Evolutionary conservation across 495 filamentous ascomycete species (phyloP).

Genomic region (Penicillium goetzii): DNA sequence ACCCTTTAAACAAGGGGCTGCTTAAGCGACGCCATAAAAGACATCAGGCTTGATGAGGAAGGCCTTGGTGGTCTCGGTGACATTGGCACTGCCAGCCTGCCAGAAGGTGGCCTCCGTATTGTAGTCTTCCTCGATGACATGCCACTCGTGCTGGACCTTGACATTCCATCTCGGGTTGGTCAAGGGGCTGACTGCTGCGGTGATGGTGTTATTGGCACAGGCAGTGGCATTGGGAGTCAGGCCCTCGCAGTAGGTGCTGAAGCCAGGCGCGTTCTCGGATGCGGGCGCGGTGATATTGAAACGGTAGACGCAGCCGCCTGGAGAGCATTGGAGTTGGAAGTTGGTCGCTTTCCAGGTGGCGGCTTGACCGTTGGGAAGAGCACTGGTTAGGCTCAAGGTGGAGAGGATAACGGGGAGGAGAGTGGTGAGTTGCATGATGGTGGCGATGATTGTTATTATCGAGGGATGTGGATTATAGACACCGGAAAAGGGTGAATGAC

Average conservation of each 20-base stretch:
- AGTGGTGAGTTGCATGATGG: slow-evolving; percentile 42
- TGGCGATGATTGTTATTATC: slow-evolving; percentile 1
- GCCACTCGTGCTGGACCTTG: slow-evolving; percentile 41
- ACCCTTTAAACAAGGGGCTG: background rate
- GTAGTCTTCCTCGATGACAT: slow-evolving; percentile 17
- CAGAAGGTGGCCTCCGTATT: slow-evolving; percentile 28
- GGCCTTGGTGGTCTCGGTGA: slow-evolving; percentile 10
- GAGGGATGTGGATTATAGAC: background rate
- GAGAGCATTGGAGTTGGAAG: slow-evolving; percentile 41
- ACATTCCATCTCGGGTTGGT: slow-evolving; percentile 40
- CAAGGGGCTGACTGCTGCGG: slow-evolving; percentile 30
- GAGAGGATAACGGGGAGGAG: slow-evolving; percentile 38
- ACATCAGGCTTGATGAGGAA: slow-evolving; percentile 25
- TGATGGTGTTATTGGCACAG: slow-evolving; percentile 37
- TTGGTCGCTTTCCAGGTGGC: slow-evolving; percentile 34
- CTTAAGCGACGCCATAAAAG: slow-evolving; percentile 28
- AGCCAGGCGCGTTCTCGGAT: slow-evolving; percentile 41
- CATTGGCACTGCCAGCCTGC: slow-evolving; percentile 22
- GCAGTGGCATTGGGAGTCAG: slow-evolving; percentile 26
- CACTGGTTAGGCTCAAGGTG: slow-evolving; percentile 31
- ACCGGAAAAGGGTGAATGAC: background rate
- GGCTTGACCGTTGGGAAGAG: slow-evolving; percentile 23
- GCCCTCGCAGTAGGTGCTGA: slow-evolving; percentile 48
- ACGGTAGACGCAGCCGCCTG: slow-evolving; percentile 39
- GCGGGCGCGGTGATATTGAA: slow-evolving; percentile 40